Conservation (phyloP, 805 yeast species). For the Yamadazyma olivae region DNA sequence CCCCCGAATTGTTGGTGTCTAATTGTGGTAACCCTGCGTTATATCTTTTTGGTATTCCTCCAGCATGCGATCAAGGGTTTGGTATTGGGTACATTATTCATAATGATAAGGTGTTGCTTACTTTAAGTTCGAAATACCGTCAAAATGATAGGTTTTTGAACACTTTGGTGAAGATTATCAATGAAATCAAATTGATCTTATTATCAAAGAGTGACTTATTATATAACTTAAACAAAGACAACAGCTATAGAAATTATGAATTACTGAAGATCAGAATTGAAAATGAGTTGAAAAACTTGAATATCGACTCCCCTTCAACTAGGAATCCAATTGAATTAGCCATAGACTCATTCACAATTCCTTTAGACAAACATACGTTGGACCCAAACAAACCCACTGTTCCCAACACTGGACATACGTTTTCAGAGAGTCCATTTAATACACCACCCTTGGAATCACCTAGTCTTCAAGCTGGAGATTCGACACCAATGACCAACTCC, state of each 20-base stretch:
- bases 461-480: background rate
- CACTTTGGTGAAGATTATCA: constrained; percentile 60
- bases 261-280: constrained; percentile 32
- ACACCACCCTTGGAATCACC: background rate
- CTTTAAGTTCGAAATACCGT: constrained; percentile 83
- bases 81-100: constrained; percentile 93
- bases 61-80: constrained; percentile 84
- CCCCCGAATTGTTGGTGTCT: constrained; percentile 52
- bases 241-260: constrained; percentile 30
- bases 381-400: background rate
- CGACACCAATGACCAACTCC: background rate
- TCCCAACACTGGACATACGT: background rate
- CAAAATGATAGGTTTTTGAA: constrained; percentile 78
- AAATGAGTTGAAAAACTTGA: constrained; percentile 29
- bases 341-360: constrained; percentile 16
- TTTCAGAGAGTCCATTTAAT: background rate
- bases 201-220: constrained; percentile 33
- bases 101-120: constrained; percentile 70
- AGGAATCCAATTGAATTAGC: constrained; percentile 24
- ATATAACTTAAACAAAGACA: constrained; percentile 25
- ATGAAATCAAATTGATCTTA: constrained; percentile 54
- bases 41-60: constrained; percentile 87
- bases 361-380: constrained; percentile 12
- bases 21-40: constrained; percentile 93
- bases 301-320: constrained; percentile 19